phyloP scores from a whole-genome alignment of 202 grass and related monocot species.

The Panicum virgatum region DNA sequence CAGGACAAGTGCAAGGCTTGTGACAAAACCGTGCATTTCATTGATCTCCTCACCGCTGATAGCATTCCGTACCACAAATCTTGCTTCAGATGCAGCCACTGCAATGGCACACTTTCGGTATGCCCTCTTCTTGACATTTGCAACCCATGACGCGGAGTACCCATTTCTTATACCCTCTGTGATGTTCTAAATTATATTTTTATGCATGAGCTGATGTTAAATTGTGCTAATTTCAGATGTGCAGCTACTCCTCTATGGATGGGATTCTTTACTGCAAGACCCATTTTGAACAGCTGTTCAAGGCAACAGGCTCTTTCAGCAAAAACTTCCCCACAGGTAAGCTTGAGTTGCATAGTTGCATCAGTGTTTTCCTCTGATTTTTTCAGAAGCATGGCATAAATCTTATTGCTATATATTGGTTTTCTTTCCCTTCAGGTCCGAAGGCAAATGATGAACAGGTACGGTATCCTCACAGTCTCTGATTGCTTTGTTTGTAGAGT shows the following conservation, averaged over 20 bases:
- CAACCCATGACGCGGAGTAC: not conserved
- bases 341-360: not conserved
- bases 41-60: conserved; percentile 62
- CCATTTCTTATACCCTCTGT: conserved; percentile 2
- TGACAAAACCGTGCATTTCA: conserved; percentile 74
- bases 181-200: conserved; percentile 1
- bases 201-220: not conserved
- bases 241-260: conserved; percentile 77
- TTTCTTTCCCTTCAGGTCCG: conserved; percentile 35
- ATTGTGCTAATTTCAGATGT: conserved; percentile 54
- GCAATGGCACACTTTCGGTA: conserved; percentile 71
- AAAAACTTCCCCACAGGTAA: conserved; percentile 61
- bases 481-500: not conserved
- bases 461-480: conserved; percentile 15
- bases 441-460: conserved; percentile 49
- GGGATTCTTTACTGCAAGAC: conserved; percentile 81
- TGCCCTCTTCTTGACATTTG: conserved; percentile 13
- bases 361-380: conserved; percentile 2
- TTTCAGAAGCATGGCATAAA: conserved; percentile 6
- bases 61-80: conserved; percentile 65
- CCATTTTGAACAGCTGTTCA: conserved; percentile 90
- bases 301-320: conserved; percentile 67
- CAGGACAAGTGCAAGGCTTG: conserved; percentile 76
- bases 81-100: conserved; percentile 89
- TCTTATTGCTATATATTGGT: conserved; percentile 23